Evolutionary conservation across 768 basidiomycete species (phyloP).

Genomic region (Galerina sulciceps): DNA sequence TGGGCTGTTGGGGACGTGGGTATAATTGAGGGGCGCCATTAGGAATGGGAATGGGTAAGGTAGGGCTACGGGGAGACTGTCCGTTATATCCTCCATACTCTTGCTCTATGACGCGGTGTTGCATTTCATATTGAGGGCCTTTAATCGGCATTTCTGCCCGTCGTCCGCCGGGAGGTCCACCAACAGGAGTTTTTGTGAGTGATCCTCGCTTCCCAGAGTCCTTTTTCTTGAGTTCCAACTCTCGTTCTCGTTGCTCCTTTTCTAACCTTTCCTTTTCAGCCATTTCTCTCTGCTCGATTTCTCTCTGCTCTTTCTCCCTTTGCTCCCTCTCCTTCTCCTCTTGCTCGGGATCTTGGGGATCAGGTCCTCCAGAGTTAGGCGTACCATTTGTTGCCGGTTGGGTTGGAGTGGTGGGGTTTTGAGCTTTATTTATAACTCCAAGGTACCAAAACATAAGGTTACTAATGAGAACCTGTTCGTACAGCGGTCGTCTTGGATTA

Average conservation of each 20-base stretch:
- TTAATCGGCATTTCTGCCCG: conserved; percentile 87
- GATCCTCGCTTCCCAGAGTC: conserved; percentile 56
- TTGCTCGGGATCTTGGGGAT: conserved; percentile 33
- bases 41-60: conserved; percentile 15
- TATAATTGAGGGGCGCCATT: conserved; percentile 27
- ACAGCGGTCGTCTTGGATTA: conserved; percentile 93
- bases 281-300: conserved; percentile 46
- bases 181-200: conserved; percentile 66
- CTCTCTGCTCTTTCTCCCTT: conserved; percentile 43
- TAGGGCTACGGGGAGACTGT: conserved; percentile 36
- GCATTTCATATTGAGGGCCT: conserved; percentile 92
- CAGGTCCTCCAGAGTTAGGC: conserved; percentile 32
- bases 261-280: conserved; percentile 44
- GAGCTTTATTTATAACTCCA: conserved; percentile 94
- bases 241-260: conserved; percentile 50
- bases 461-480: conserved; percentile 94
- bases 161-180: conserved; percentile 55
- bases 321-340: conserved; percentile 42
- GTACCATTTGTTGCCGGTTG: conserved; percentile 27
- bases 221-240: conserved; percentile 61
- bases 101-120: conserved; percentile 91
- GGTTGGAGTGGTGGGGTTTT: conserved; percentile 46
- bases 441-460: conserved; percentile 99
- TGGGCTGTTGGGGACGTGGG: conserved; percentile 30
- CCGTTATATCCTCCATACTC: conserved; percentile 65